Base-by-base conservation (phyloP, 371 early-diverging fungal genomes). In the Haplosporangium sp. region DNA sequence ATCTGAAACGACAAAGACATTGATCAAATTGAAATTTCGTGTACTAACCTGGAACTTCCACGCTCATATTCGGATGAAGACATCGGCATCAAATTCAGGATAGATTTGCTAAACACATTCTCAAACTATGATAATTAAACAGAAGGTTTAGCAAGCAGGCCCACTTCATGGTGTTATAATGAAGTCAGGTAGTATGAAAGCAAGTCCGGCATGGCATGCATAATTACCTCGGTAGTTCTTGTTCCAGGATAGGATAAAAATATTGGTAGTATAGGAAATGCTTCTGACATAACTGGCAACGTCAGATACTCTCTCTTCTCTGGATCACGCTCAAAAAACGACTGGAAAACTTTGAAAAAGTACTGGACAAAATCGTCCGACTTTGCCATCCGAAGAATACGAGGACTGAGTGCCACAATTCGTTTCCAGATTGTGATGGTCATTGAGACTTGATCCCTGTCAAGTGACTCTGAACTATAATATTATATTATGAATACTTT, bases 41-140 rank as follows among this genome's bases (percentile, higher is more conserved):
- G 15, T n/a, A 50, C 50, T n/a, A n/a, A 86, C 86, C 65, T 78
- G 35, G 84, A 73, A 17, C 81, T 76, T 39, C 85, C 86, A 60
- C 76, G 81, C 37, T 85, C 78, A 15, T 88, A 63, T 27, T 86
- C 86, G 2, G 72, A 70, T 2, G 89, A 86, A 3, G 78, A 74
- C n/a, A 83, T 66, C 2, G 91, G 89, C 62, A 92, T 86, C 44
- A 89, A 73, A 13, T 87, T 86, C 61, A 81, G 19, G 35, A 81
- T 70, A 0, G 82, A 75, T 53, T 66, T 68, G 17, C 59, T 74
- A 39, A 75, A 65, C 3, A 60, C 70, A 17, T 53, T n/a, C 47
- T 81, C 82, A 40, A 81, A 72, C 82, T 81, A 52, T 0, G 47
- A 42, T 4, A 57, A 17, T 11, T 19, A 37, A 38, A 53, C 8